These are phyloP conservation scores for Neurospora sp. DNA, from an alignment of 2,329 filamentous ascomycete species.

Conservation along the genomic window DNA sequence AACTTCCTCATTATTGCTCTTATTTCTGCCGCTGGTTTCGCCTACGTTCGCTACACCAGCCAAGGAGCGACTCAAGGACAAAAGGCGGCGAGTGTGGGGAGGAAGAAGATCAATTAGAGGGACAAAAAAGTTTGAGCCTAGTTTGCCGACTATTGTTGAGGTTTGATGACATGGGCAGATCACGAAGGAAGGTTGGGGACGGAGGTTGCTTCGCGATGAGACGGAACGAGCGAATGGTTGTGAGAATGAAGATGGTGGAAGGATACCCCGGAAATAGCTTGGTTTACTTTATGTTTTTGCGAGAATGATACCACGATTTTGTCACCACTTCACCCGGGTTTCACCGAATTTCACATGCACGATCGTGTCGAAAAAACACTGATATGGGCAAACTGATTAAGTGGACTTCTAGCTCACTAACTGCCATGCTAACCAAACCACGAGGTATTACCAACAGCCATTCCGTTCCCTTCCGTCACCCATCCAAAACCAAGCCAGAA, in stretches of 20 bases:
- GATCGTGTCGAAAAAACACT: neutral
- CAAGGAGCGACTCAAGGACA: constrained; percentile 13
- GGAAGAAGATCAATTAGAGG: constrained; percentile 15
- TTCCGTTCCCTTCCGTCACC: neutral
- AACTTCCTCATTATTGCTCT: constrained; percentile 22
- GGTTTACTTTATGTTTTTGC: neutral
- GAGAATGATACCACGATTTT: neutral
- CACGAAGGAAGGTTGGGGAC: neutral
- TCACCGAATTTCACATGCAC: neutral
- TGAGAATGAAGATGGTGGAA: neutral
- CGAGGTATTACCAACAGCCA: neutral
- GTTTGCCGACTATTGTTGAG: neutral
- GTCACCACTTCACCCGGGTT: neutral
- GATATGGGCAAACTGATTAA: neutral
- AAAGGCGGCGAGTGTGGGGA: constrained; percentile 3
- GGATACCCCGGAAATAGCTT: neutral
- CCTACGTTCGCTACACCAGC: constrained; percentile 14
- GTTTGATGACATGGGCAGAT: neutral
- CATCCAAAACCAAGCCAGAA: neutral
- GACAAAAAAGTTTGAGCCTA: neutral
- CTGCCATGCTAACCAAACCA: neutral
- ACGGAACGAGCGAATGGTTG: neutral
- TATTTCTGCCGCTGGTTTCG: constrained; percentile 19
- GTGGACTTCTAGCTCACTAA: neutral
- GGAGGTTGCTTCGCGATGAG: neutral